Conservation (phyloP, 2,329 filamentous ascomycete species). For the Fusarium xylarioides region DNA sequence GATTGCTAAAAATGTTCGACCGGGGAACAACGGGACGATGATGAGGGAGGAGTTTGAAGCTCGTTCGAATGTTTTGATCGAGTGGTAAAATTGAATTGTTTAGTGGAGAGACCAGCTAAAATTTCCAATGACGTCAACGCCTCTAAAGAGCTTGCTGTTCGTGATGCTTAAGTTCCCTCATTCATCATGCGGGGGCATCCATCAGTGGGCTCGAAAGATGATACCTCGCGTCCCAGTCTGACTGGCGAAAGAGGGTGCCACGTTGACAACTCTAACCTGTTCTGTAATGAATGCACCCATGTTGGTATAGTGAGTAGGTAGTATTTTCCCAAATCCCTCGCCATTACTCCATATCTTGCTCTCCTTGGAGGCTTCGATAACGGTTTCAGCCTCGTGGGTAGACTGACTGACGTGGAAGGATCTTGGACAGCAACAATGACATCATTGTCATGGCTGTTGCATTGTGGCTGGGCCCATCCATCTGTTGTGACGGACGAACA, state of each 20-base stretch:
- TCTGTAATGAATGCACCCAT: constrained; percentile 3
- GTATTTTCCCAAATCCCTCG: constrained; percentile 11
- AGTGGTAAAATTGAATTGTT: neutral
- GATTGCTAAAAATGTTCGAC: neutral
- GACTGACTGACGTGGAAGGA: constrained; percentile 37
- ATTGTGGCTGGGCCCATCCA: constrained; percentile 25
- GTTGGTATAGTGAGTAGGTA: neutral
- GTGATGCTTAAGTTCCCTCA: constrained; percentile 6
- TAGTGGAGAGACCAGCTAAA: neutral
- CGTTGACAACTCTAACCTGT: constrained; percentile 35
- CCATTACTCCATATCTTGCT: constrained; percentile 13
- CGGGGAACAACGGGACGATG: neutral
- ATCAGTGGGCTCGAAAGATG: constrained; percentile 27
- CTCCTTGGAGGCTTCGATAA: constrained; percentile 8
- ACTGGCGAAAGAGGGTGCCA: constrained; percentile 35
- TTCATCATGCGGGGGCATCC: constrained; percentile 19
- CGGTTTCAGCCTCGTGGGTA: constrained; percentile 41
- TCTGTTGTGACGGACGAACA: constrained; percentile 25
- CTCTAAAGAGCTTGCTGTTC: constrained; percentile 25
- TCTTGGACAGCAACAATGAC: constrained; percentile 32
- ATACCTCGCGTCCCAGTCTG: constrained; percentile 25
- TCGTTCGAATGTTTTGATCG: neutral
- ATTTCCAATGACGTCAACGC: constrained; percentile 38
- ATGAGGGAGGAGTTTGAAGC: neutral
- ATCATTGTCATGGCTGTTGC: constrained; percentile 25